Percentiles rank a stretch among this genome's conserved stretches.
These are phyloP conservation scores for Umbilicus rupestris DNA, from an alignment of 164 flowering plant species.

Conservation along the genomic window DNA sequence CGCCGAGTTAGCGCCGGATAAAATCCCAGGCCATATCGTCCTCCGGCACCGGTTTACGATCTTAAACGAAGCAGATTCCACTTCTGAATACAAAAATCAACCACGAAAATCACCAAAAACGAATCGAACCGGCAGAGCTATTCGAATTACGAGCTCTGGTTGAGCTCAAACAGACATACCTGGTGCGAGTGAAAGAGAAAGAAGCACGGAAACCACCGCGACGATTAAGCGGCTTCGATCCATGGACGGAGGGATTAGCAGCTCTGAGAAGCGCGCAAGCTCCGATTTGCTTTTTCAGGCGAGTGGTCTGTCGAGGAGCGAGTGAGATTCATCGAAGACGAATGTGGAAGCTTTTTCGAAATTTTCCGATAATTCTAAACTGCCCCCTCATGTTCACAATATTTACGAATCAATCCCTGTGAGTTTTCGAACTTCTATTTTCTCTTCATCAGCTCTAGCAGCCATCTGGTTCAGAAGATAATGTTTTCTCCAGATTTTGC, in stretches of 20 bases:
- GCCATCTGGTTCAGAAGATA: too few relatives aligned
- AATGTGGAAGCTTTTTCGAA: neutral
- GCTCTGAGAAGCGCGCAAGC: neutral
- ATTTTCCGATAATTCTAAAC: neutral
- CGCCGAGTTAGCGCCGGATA: constrained; percentile 43
- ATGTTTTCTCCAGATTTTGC: too few relatives aligned
- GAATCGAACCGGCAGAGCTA: neutral
- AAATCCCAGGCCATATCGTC: constrained; percentile 54
- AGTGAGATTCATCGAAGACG: neutral
- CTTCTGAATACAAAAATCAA: constrained; percentile 13
- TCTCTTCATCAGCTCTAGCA: too few relatives aligned
- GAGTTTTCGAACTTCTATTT: too few relatives aligned
- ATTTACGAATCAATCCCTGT: neutral
- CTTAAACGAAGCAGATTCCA: constrained; percentile 28
- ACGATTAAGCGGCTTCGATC: neutral
- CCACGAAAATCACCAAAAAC: neutral
- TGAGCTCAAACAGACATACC: neutral
- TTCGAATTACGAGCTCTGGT: neutral
- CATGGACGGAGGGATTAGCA: neutral
- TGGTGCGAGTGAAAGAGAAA: neutral
- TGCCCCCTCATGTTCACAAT: neutral
- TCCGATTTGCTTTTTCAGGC: constrained; percentile 6
- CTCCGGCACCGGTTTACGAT: constrained; percentile 41
- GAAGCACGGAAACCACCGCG: neutral
- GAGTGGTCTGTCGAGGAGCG: neutral